Evolutionary conservation across 495 filamentous ascomycete genomes (phyloP), one percentile per base, ranked within the genome.

Genomic region (Daldinia bambusicola): DNA sequence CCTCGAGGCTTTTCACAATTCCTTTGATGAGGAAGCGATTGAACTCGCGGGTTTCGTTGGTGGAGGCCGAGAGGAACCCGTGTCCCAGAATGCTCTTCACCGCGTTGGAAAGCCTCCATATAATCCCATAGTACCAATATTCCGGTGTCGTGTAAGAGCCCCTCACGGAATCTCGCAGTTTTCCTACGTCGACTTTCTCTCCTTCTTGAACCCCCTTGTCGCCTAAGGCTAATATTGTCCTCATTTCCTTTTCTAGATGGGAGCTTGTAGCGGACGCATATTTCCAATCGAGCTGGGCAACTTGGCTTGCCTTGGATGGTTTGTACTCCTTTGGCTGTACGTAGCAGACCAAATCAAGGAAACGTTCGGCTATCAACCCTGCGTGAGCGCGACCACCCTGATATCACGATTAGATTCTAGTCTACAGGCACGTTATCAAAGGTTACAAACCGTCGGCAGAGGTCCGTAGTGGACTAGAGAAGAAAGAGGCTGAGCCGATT

Each of bases 321-420:
- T 81, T 82, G 63, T 80, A 80, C 37, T 81, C 81, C 43, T 82
- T 82, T 9, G 81, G 80, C 13, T 79, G 79, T 51, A 79, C 81
- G 65, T 78, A 79, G 43, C 63, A 58, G 38, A 83, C 65, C 6
- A 84, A 65, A 31, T 84, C 83, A 36, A 81, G 63, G 38, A 81
- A 84, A 32, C 78, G 77, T 64, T 85, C 82, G 2, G 81, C 63
- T 6, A 84, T 66, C 50, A 84, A 70, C 10, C 77, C 62, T 12
- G 84, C 61, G 45, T 84, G 83, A 10, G 75, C 76, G 2, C 83
- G 77, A 9, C 74, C 76, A 43, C 77, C 78, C 83, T 85, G 61
- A 5, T 30, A 22, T 12, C 48, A 4, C 13, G 13, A 41, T 70
- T 72, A 65, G 70, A 34, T 53, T 22, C 5, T 38, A 6, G 18